Base-by-base conservation (phyloP, 768 basidiomycete genomes). In the Chiua virens region DNA sequence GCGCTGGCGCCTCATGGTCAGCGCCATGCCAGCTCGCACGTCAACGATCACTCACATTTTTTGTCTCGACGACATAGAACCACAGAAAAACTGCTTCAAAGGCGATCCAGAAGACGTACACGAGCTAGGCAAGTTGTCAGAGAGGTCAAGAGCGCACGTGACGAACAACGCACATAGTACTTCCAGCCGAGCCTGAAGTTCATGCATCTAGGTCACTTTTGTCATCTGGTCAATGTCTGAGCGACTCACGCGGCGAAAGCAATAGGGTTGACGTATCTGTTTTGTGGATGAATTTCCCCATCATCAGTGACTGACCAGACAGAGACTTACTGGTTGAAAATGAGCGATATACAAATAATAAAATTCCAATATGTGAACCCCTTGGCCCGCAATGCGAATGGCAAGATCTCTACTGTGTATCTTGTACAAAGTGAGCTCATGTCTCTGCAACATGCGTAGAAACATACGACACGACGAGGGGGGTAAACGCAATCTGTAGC, bases 361-460 rank as follows among this genome's bases (percentile, higher is more conserved):
- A 75, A 73, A 37, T 10, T 69, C 60, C 71, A 71, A 18, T 71
- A 62, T 9, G 65, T 65, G 35, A 67, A 60, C 8, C 73, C 73
- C 52, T 74, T 74, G 48, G 74, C 73, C 41, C 73, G 69, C 28
- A 75, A 60, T 22, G 61, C 41, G 49, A 63, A 74, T 15, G 72
- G 74, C 48, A 75, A 57, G 49, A 75, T 74, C 53, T 77, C 75
- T 21, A 75, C 63, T 48, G 68, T 66, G 61, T 75, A 74, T 14
- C 62, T 64, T 8, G 32, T 20, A 15, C 22, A 30, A 8, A 43
- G 32, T 49, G 20, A 30, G 39, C 20, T 42, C 17, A 22, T 30
- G 3, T 10, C n/a, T 23, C 20, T 6, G 18, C 9, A 17, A 43
- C 18, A 21, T 5, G 25, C 13, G 21, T 32, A 10, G 13, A 14